phyloP scores from a whole-genome alignment of 2,329 filamentous ascomycete genomes.

The Diaporthe humulicola region DNA sequence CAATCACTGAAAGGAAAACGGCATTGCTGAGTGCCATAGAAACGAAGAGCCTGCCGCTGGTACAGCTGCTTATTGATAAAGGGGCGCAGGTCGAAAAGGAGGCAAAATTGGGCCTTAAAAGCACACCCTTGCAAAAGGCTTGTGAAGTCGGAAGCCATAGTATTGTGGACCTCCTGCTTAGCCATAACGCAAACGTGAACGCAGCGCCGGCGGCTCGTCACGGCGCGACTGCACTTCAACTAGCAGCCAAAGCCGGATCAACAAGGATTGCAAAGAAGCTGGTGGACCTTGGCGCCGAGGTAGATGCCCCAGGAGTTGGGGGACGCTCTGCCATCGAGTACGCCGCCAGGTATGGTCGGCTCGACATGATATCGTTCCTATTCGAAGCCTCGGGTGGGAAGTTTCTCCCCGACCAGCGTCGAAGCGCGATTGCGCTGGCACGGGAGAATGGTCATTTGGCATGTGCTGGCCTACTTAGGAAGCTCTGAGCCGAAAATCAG shows the following conservation, averaged over 20 bases:
- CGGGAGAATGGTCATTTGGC: not conserved
- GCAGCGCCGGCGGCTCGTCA: not conserved
- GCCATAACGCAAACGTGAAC: not conserved
- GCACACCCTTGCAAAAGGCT: constrained; percentile 5
- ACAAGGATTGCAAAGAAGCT: not conserved
- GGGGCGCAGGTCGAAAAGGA: not conserved
- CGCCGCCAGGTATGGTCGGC: not conserved
- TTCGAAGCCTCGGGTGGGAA: not conserved
- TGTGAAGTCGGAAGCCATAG: not conserved
- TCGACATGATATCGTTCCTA: not conserved
- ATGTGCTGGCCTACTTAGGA: not conserved
- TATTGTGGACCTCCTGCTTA: not conserved
- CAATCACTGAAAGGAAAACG: not conserved
- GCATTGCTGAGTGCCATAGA: not conserved
- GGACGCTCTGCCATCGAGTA: constrained; percentile 6
- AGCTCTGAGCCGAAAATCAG: not conserved
- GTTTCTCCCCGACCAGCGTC: not conserved
- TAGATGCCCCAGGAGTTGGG: not conserved
- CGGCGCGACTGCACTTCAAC: constrained; percentile 8
- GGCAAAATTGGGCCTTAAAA: not conserved
- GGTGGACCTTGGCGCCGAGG: not conserved
- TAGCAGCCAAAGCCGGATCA: not conserved
- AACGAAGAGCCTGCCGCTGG: not conserved
- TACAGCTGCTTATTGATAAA: not conserved
- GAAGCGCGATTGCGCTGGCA: not conserved